Base-by-base conservation (phyloP, 208 protist species). In the Crithidia brevicula region DNA sequence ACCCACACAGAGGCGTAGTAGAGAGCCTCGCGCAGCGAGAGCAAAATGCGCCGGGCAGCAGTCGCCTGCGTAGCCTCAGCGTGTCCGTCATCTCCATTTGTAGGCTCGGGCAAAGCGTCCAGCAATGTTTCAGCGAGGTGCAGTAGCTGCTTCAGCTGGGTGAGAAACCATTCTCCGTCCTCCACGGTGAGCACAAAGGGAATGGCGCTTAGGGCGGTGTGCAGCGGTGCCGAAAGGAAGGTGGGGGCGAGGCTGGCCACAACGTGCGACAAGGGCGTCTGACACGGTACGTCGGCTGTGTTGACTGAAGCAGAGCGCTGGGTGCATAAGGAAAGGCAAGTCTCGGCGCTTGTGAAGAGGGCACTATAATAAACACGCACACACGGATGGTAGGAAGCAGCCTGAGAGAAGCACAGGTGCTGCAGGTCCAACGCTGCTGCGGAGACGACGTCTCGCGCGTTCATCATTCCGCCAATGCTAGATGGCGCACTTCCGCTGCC, bases 131-230 rank as follows among this genome's bases (percentile, higher is more conserved):
- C 66, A 13, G 56, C 61, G 13, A 86, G 45, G 4, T 36, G 57
- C n/a, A 85, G 53, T 27, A 91, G 62, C 1, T 28, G 18, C 38
- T 85, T 74, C 11, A 95, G 79, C 58, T 82, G 70, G 5, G 34
- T 20, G 23, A 92, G 75, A 30, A 92, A 82, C 86, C 87, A 95
- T 46, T 70, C 63, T 7, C 87, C 83, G 43, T 91, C 84, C 8
- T 84, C 72, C 1, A 76, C 61, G 27, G 79, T 71, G 28, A 85
- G 65, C 20, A 91, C 75, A 13, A 93, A 72, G 34, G 86, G 90
- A 23, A 95, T 81, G 33, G 90, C 85, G 18, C 70, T 86, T 36
- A 95, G 38, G 28, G 90, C 90, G 5, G 80, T 82, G 71, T 93
- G 81, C 31, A 95, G 71, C 28, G 84, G 82, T 11, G 56, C 64